Conservation (phyloP, 1,284 basidiomycete species). For the Trichosporon sp. region DNA sequence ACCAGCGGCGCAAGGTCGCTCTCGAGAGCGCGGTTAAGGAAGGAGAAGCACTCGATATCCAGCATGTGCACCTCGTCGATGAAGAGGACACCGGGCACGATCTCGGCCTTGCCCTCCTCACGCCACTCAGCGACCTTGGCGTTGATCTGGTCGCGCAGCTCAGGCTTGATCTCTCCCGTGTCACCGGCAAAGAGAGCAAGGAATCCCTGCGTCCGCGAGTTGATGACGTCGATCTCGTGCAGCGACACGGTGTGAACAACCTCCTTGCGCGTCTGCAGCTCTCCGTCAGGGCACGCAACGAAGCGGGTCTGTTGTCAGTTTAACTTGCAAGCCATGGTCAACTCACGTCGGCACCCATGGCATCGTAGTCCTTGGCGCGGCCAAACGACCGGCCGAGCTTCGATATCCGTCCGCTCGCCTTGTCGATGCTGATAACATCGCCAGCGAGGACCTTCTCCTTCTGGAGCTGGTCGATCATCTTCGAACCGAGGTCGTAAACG, state of each 20-base stretch:
- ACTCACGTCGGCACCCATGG: constrained; percentile 95
- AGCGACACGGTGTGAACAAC: constrained; percentile 95
- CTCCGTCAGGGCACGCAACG: constrained; percentile 95
- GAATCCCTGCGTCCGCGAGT: constrained; percentile 90
- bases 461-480: constrained; percentile 97
- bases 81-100: constrained; percentile 92
- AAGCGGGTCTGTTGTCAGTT: constrained; percentile 79
- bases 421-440: constrained; percentile 95
- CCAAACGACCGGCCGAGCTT: constrained; percentile 96
- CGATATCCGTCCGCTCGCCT: constrained; percentile 93
- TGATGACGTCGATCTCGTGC: constrained; percentile 99
- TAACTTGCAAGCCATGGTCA: neutral
- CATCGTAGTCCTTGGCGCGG: constrained; percentile 94
- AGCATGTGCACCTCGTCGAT: constrained; percentile 99
- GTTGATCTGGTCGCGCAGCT: constrained; percentile 94
- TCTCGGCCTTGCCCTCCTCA: constrained; percentile 98
- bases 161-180: constrained; percentile 98
- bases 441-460: constrained; percentile 97
- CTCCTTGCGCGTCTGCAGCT: constrained; percentile 95
- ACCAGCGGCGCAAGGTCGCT: constrained; percentile 91
- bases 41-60: constrained; percentile 99
- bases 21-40: constrained; percentile 94
- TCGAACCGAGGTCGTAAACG: constrained; percentile 95
- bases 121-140: constrained; percentile 96
- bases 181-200: constrained; percentile 74